These are phyloP conservation scores for Lathyrus oleraceus DNA, from an alignment of 306 rosid genomes.

Conservation along the genomic window DNA sequence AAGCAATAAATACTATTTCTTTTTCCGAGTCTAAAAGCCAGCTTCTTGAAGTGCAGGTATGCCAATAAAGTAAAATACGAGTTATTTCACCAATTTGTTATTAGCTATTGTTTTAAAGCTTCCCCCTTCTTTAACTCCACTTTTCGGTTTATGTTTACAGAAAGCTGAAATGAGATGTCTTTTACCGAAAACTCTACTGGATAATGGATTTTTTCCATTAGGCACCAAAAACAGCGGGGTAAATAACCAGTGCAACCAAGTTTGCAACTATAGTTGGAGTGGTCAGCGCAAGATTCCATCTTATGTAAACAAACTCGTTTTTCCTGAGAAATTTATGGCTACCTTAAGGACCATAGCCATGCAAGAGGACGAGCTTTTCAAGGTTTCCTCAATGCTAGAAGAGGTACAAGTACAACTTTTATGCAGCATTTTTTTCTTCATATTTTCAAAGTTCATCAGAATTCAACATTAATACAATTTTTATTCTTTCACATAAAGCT, in stretches of 20 bases:
- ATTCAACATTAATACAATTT: constrained; percentile 17
- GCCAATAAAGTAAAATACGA: constrained; percentile 27
- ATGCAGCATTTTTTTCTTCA: neutral
- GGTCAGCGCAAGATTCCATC: constrained; percentile 84
- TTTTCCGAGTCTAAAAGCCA: constrained; percentile 70
- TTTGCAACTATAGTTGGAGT: constrained; percentile 84
- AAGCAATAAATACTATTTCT: constrained; percentile 64
- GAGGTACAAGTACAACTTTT: constrained; percentile 61
- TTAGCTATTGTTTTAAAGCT: neutral
- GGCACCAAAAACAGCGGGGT: constrained; percentile 41
- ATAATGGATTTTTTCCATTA: constrained; percentile 67
- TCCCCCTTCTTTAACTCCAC: neutral
- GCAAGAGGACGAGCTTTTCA: constrained; percentile 72
- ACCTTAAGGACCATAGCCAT: constrained; percentile 87
- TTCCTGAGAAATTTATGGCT: constrained; percentile 78
- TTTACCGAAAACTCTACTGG: constrained; percentile 70
- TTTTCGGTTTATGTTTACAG: constrained; percentile 48
- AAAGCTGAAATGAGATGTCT: constrained; percentile 91
- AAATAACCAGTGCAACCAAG: constrained; percentile 41
- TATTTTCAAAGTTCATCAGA: constrained; percentile 1
- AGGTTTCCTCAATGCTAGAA: constrained; percentile 81
- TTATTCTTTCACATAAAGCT: constrained; percentile 54
- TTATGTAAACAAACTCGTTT: constrained; percentile 68
- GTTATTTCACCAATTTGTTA: constrained; percentile 3
- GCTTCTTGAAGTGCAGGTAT: constrained; percentile 90